Percentiles rank a stretch among this genome's conserved stretches.
phyloP scores from a whole-genome alignment of 1,139 yeast species.

The Debaryomycetaceae sp. region DNA sequence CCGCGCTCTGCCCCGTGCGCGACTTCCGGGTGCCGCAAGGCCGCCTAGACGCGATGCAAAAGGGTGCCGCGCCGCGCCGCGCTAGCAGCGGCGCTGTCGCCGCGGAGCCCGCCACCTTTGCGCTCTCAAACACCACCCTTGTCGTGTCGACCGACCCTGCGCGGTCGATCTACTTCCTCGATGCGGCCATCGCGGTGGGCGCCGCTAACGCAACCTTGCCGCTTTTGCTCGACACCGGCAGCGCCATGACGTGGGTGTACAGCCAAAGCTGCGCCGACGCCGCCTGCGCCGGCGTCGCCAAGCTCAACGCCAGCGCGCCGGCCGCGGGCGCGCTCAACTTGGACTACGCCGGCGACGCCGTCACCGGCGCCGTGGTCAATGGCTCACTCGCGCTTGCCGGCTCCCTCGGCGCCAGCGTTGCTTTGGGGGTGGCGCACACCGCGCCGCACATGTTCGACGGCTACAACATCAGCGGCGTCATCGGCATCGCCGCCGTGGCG shows the following conservation, averaged over 20 bases:
- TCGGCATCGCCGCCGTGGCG: conserved; percentile 54
- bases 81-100: too few relatives aligned
- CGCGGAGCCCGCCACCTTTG: too few relatives aligned
- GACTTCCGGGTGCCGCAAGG: too few relatives aligned
- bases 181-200: conserved; percentile 17
- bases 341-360: conserved; percentile 52
- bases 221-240: conserved; percentile 61
- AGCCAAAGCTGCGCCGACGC: conserved; percentile 44
- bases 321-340: conserved; percentile 32
- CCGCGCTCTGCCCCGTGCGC: too few relatives aligned
- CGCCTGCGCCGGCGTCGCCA: conserved; percentile 33
- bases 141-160: conserved; percentile 23
- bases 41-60: too few relatives aligned
- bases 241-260: conserved; percentile 62
- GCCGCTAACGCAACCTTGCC: conserved; percentile 39
- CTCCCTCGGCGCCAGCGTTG: too few relatives aligned
- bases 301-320: conserved; percentile 18
- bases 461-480: conserved; percentile 55
- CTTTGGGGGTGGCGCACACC: conserved; percentile 49
- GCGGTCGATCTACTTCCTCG: conserved; percentile 24
- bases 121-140: conserved; percentile 4
- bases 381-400: conserved; percentile 32
- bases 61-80: too few relatives aligned
- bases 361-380: conserved; percentile 40
- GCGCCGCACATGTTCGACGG: conserved; percentile 52